phyloP scores from a whole-genome alignment of 345 rosid genomes.

The Moricandia moricandioides region DNA sequence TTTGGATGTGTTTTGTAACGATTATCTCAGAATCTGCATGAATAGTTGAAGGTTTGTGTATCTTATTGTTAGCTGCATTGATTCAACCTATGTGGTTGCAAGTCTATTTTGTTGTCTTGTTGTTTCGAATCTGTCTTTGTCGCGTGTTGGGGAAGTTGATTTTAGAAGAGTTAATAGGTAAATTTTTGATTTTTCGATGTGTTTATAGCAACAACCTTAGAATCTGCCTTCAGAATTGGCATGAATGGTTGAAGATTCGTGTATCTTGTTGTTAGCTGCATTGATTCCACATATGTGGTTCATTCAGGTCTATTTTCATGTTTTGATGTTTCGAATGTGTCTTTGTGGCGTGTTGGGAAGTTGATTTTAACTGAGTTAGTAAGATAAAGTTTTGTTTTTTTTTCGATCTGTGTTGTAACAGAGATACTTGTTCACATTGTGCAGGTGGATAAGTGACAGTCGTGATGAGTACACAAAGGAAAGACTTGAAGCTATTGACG shows the following conservation, averaged over 20 bases:
- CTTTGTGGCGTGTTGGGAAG: neutral
- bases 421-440: slow-evolving; percentile 14
- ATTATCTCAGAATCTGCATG: neutral
- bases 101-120: neutral
- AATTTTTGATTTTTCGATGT: neutral
- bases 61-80: neutral
- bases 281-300: neutral
- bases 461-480: slow-evolving; percentile 93
- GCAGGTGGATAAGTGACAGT: slow-evolving; percentile 98
- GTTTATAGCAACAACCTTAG: neutral
- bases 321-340: neutral
- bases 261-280: neutral
- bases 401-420: neutral
- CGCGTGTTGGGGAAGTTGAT: neutral
- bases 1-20: slow-evolving; percentile 8
- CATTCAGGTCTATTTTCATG: neutral
- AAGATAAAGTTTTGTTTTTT: neutral
- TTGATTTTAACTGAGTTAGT: neutral
- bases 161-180: neutral
- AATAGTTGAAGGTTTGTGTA: neutral
- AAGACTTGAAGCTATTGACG: slow-evolving; percentile 76
- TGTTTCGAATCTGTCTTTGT: neutral
- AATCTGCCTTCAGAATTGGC: neutral
- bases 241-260: neutral
- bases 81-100: neutral